phyloP scores from a whole-genome alignment of 2,329 filamentous ascomycete species.

The Colletotrichum destructivum region DNA sequence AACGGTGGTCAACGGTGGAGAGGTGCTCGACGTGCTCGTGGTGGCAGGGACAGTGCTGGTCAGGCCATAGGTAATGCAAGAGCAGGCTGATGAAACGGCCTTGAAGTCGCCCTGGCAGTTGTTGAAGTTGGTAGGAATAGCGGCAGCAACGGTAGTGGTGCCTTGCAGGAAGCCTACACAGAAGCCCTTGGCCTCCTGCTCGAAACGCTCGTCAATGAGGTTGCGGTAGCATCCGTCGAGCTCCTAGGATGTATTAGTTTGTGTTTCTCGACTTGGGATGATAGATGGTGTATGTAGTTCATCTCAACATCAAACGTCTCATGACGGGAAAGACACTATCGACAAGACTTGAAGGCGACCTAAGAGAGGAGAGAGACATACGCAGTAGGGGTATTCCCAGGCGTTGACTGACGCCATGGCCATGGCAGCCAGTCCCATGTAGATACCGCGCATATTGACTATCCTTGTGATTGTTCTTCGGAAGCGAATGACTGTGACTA shows the following conservation, averaged over 20 bases:
- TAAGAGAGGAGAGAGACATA: slow-evolving; percentile 18
- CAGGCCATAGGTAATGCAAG: slow-evolving; percentile 53
- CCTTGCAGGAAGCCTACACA: slow-evolving; percentile 52
- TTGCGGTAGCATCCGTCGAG: slow-evolving; percentile 55
- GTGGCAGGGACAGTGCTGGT: slow-evolving; percentile 27
- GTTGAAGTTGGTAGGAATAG: slow-evolving; percentile 51
- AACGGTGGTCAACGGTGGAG: slow-evolving; percentile 15
- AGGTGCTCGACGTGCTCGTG: slow-evolving; percentile 23
- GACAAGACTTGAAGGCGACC: no score
- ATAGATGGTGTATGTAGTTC: no score
- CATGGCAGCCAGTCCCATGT: slow-evolving; percentile 50
- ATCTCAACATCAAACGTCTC: no score
- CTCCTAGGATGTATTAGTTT: slow-evolving; percentile 41
- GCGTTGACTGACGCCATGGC: slow-evolving; percentile 50
- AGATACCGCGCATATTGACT: slow-evolving; percentile 52
- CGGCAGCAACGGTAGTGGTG: slow-evolving; percentile 47
- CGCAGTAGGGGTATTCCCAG: slow-evolving; percentile 49
- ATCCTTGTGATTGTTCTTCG: slow-evolving; percentile 44
- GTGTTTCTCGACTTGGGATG: not conserved
- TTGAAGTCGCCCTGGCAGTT: slow-evolving; percentile 47
- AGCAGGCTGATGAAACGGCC: slow-evolving; percentile 54
- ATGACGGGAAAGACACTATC: not conserved
- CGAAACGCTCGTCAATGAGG: slow-evolving; percentile 52
- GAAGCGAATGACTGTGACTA: slow-evolving; percentile 46
- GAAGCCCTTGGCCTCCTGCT: slow-evolving; percentile 48